phyloP scores from a whole-genome alignment of 495 filamentous ascomycete species.

The Barbatosphaeria neglecta region DNA sequence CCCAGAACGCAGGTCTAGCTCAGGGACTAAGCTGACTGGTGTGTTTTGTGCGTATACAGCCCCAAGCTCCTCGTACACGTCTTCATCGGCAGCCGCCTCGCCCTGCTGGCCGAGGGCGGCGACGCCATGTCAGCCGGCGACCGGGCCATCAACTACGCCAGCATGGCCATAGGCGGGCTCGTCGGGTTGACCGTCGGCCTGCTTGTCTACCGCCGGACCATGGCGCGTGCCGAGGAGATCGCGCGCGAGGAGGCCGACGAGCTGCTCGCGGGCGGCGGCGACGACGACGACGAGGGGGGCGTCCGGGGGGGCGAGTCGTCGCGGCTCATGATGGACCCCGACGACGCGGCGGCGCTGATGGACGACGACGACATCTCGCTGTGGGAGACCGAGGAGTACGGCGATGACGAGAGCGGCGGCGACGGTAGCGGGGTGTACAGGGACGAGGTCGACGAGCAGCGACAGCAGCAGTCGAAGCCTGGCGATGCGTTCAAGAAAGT shows the following conservation, averaged over 20 bases:
- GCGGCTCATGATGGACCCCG: slow-evolving; percentile 12
- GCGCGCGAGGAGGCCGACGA: slow-evolving; percentile 66
- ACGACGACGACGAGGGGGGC: slow-evolving; percentile 9
- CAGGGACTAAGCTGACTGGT: no score
- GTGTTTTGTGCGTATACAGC: slow-evolving; percentile 7
- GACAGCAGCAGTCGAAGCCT: no score
- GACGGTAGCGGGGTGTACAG: slow-evolving; percentile 24
- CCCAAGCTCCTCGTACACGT: slow-evolving; percentile 88
- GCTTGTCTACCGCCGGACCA: slow-evolving; percentile 78
- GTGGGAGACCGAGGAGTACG: slow-evolving; percentile 29
- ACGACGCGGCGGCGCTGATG: slow-evolving; percentile 32
- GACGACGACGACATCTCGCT: slow-evolving; percentile 52
- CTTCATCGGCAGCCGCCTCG: slow-evolving; percentile 72
- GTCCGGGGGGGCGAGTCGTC: slow-evolving; percentile 8
- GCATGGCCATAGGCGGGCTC: slow-evolving; percentile 56
- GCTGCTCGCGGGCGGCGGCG: slow-evolving; percentile 6
- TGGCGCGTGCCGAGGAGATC: slow-evolving; percentile 71
- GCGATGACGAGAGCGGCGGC: no score
- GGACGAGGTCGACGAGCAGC: slow-evolving; percentile 14
- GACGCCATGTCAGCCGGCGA: slow-evolving; percentile 54
- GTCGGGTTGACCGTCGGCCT: slow-evolving; percentile 68
- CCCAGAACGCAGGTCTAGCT: no score
- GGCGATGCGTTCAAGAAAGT: not conserved
- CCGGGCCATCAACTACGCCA: slow-evolving; percentile 66
- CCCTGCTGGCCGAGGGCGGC: slow-evolving; percentile 53